Conservation (phyloP, 2,329 filamentous ascomycete species). For the Aspergillus felis region DNA sequence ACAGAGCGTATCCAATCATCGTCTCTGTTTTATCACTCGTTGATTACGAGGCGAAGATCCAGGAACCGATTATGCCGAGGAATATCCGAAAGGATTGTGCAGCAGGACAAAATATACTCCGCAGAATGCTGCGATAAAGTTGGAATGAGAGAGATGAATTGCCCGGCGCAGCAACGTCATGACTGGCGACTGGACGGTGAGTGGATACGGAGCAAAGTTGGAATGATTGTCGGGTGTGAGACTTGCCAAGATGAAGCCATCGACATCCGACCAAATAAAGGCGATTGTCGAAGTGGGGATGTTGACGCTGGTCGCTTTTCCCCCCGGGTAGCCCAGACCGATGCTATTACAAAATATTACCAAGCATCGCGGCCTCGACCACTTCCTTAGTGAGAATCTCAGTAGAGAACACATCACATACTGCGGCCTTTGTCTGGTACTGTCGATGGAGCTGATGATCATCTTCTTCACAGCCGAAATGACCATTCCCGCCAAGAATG, state of each 20-base stretch:
- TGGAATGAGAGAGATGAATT: not conserved
- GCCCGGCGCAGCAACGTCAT: not conserved
- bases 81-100: not conserved
- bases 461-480: not conserved
- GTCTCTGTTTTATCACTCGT: not conserved
- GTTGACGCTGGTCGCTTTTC: not conserved
- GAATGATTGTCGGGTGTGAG: not conserved
- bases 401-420: not conserved
- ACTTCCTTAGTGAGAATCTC: not conserved
- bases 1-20: not conserved
- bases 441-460: not conserved
- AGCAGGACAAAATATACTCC: not conserved
- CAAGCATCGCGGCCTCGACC: conserved; percentile 7
- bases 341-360: conserved; percentile 8
- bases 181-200: not conserved
- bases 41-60: not conserved
- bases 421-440: no score
- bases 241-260: not conserved
- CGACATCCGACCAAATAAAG: not conserved
- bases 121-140: not conserved
- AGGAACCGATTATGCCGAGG: not conserved
- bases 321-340: not conserved
- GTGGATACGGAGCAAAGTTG: not conserved
- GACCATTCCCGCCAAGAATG: conserved; percentile 7
- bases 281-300: not conserved